phyloP scores from a whole-genome alignment of 2,329 filamentous ascomycete species.

The Epichloe sibirici region DNA sequence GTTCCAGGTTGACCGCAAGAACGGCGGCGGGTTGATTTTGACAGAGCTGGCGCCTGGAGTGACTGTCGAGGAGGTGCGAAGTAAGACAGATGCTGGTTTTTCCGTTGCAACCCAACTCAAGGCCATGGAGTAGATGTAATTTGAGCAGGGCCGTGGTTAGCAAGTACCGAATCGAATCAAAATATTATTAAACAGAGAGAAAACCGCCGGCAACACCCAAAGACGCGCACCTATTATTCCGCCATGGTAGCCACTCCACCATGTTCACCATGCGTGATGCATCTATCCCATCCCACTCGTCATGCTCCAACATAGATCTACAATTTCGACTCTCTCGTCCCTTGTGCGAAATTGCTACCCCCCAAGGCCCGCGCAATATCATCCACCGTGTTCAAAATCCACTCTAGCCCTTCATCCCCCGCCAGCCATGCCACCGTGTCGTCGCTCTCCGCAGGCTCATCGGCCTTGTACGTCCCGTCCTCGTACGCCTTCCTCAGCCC shows the following conservation, averaged over 20 bases:
- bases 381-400: conserved; percentile 33
- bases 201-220: too few species aligned
- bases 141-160: too few species aligned
- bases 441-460: conserved; percentile 20
- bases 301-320: conserved; percentile 1
- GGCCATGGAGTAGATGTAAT: conserved; percentile 25
- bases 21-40: conserved; percentile 46
- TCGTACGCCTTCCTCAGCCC: conserved; percentile 65
- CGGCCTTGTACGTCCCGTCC: conserved; percentile 42
- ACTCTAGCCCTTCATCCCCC: conserved; percentile 33
- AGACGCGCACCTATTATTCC: too few species aligned
- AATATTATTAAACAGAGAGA: too few species aligned
- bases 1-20: conserved; percentile 52
- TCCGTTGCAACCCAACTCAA: conserved; percentile 45
- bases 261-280: not conserved
- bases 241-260: too few species aligned
- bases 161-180: too few species aligned
- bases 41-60: conserved; percentile 61
- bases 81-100: conserved; percentile 61
- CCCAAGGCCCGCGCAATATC: conserved; percentile 33
- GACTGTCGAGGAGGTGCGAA: conserved; percentile 52
- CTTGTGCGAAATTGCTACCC: conserved; percentile 26
- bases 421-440: conserved; percentile 28
- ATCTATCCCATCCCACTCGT: not conserved
- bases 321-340: conserved; percentile 5